Base-by-base conservation (phyloP, 1,139 yeast species). In the Blastobotrys indianensis region DNA sequence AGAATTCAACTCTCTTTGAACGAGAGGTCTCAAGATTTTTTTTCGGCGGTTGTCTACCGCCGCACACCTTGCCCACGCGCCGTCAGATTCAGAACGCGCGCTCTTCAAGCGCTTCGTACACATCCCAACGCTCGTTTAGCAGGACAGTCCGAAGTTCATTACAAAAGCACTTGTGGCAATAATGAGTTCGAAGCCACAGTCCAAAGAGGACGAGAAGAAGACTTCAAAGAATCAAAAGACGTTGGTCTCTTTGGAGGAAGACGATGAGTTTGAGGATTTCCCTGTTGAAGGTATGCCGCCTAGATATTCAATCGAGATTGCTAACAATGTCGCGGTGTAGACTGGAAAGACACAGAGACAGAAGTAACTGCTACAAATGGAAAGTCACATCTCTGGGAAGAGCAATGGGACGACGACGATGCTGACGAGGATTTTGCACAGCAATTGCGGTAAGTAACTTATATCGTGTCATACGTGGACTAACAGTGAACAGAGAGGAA, bases 251-350 rank as follows among this genome's bases (percentile, higher is more conserved):
- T 70, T 87, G 48, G 96, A 87, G 61, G 95, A 86, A 57, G 96
- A 88, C 61, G 96, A 88, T 63, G 96, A 87, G 65, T 88, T 88
- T 64, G 97, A 88, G 69, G 97, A 88, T 62, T 88, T 88, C 66
- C 96, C 95, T 3, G 88, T 80, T 45, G 95, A 86, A 58, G 78
- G 83, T 66, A 71, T 71, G 85, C 62, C n/a, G 64, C 63, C 61
- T 20, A 60, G 15, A 25, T 16, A 32, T 12, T 3, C 13, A 13
- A 2, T 20, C 16, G 12, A 17, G 30, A 31, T 25, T 29, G 39
- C 29, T 17, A 23, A 34, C 34, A 33, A 12, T 4, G n/a, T 16
- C 28, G n/a, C 13, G 20, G 8, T 9, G 11, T 49, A 67, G 77
- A 76, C 50, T 79, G 84, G 84, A 67, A 72, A 28, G 73, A 70